These are phyloP conservation scores for Petasospora fabianii DNA, from an alignment of 1,139 yeast species.

Conservation along the genomic window DNA sequence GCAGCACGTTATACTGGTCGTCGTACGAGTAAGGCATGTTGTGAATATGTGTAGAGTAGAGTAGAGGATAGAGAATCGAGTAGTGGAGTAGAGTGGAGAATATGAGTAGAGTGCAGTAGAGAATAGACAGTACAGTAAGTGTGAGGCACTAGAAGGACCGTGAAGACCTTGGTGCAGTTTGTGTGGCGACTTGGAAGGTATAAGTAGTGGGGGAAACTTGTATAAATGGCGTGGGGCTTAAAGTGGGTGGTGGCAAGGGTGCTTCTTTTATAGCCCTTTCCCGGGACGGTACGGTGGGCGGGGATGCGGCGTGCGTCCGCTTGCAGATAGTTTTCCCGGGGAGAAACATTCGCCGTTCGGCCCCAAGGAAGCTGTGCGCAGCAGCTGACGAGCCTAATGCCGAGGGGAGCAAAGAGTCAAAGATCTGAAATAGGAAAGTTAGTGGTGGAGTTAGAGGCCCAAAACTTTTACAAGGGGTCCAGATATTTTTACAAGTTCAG, in stretches of 20 bases:
- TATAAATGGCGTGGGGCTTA: neutral
- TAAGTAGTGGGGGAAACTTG: neutral
- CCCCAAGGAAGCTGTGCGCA: neutral
- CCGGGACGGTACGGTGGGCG: neutral
- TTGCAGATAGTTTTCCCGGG: slow-evolving; percentile 8
- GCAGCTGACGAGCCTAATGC: no score
- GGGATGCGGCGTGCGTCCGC: slow-evolving; percentile 5
- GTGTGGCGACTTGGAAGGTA: neutral
- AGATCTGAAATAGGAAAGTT: neutral
- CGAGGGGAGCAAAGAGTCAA: neutral
- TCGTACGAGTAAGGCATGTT: slow-evolving; percentile 21
- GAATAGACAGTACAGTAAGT: neutral
- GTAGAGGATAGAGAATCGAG: no score
- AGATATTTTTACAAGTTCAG: no score
- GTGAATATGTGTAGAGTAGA: no score
- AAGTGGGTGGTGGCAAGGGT: neutral
- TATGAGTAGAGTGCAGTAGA: no score
- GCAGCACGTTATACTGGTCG: slow-evolving; percentile 23
- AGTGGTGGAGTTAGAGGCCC: neutral
- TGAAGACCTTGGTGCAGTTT: no score
- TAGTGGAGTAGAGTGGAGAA: no score
- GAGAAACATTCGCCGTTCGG: neutral
- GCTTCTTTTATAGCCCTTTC: slow-evolving; percentile 1
- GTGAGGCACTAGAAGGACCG: no score
- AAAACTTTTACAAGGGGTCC: no score